Evolutionary conservation across 2,329 filamentous ascomycete genomes (phyloP), one percentile per base, ranked within the genome.

Genomic region (Dactylellina haptotyla): DNA sequence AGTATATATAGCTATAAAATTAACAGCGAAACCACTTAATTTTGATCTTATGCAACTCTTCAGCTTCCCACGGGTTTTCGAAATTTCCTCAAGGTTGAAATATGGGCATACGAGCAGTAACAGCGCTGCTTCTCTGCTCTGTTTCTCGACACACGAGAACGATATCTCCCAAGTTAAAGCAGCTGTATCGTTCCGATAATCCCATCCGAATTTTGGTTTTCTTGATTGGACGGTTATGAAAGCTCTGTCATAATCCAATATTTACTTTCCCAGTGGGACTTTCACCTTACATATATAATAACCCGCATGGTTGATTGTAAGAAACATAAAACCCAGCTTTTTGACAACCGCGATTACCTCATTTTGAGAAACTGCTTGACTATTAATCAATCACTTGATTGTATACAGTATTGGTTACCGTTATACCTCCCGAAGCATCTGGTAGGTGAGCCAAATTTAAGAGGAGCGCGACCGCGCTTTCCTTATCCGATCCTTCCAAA

Each of bases 31-130:
- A 50, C 25, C 43, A 20, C 10, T 12, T 48, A 10, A 14, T 50
- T 58, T 41, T 16, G 32, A 64, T 2, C 10, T 18, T 46, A 32
- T 56, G 23, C 12, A 6, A 23, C 26, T 32, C 12, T 25, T 61
- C 65, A 30, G 23, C 53, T 16, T 37, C 59, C 25, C 76, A 61
- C 3, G 77, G 34, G 16, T 69, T 53, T 16, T 75, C 76, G 16
- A 23, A 25, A 77, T 77, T 28, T 76, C 62, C 2, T 75, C 54
- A 8, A 56, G 72, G 16, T 64, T 64, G 34, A 77, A 62, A 20
- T 77, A 77, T 32, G 75, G 64, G 32, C 76, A 77, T 6, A 65
- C 43, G 8, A 75, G 41, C 16, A 77, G 51, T 9, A 77, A 53
- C 16, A 58, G 28, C 6, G 75, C 59, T 8, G 75, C 75, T 20